phyloP scores from a whole-genome alignment of 768 basidiomycete genomes.

The Leccinum truebloodii region DNA sequence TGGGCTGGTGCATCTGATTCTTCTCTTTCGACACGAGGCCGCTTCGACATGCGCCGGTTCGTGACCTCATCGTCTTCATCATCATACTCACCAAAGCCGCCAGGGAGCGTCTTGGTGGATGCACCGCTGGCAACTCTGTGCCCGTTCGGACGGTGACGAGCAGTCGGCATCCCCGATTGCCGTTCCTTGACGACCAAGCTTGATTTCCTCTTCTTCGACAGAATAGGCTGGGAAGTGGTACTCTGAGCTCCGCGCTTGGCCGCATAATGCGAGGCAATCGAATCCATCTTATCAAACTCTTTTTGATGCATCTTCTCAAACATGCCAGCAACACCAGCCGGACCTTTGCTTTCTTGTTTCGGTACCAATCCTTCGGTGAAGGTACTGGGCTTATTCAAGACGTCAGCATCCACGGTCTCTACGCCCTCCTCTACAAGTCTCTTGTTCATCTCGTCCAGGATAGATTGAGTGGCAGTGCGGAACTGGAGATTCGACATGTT shows the following conservation, averaged over 20 bases:
- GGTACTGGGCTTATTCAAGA: conserved; percentile 39
- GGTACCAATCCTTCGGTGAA: conserved; percentile 6
- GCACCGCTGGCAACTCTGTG: conserved; percentile 27
- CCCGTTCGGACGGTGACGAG: conserved; percentile 26
- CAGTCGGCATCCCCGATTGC: conserved; percentile 7
- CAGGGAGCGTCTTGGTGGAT: conserved; percentile 45
- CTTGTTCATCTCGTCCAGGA: conserved; percentile 82
- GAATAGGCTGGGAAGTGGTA: conserved; percentile 20
- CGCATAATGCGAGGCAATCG: conserved; percentile 59
- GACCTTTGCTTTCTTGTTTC: conserved; percentile 26
- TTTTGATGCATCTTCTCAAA: conserved; percentile 65
- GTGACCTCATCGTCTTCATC: conserved; percentile 43
- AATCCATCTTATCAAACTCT: conserved; percentile 76
- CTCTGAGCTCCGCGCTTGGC: conserved; percentile 37
- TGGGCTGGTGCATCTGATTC: too few relatives aligned
- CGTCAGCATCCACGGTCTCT: conserved; percentile 44
- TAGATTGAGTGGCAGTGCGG: conserved; percentile 60
- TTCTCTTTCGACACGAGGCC: conserved; percentile 40
- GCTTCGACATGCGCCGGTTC: conserved; percentile 45
- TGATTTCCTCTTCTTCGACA: conserved; percentile 49
- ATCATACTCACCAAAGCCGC: conserved; percentile 56
- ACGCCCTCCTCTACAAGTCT: conserved; percentile 62
- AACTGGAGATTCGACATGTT: conserved; percentile 67
- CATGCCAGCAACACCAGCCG: conserved; percentile 29
- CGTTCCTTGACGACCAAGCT: conserved; percentile 45